Evolutionary conservation across 2,329 filamentous ascomycete genomes (phyloP).

Genomic region (Cladosporium cucumerinum): DNA sequence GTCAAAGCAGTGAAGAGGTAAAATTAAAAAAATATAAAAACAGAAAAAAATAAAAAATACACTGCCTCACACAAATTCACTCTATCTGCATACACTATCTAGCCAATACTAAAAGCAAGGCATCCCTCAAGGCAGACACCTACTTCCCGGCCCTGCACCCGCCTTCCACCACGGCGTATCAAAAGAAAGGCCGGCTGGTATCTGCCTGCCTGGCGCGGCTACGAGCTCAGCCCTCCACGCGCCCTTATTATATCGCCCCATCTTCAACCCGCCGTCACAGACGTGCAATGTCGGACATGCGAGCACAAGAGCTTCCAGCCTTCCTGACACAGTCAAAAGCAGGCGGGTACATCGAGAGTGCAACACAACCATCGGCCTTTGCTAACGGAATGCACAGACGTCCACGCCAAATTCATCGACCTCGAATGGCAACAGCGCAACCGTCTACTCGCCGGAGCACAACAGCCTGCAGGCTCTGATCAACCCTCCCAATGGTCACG

Average conservation of each 20-base stretch:
- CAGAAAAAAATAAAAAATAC: too few relatives aligned
- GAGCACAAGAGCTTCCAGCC: constrained; percentile 41
- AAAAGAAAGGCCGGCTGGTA: constrained; percentile 2
- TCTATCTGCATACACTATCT: not conserved
- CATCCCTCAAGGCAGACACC: not conserved
- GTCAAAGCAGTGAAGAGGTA: not conserved
- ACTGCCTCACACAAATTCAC: not conserved
- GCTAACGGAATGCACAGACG: constrained; percentile 42
- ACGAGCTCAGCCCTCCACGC: not conserved
- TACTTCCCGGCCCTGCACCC: too few relatives aligned
- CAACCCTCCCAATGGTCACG: constrained; percentile 58
- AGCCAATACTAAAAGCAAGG: not conserved
- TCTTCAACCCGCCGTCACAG: constrained; percentile 19
- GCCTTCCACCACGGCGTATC: constrained; percentile 6
- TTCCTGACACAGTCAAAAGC: constrained; percentile 51
- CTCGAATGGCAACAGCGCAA: constrained; percentile 59
- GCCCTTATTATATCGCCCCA: not conserved
- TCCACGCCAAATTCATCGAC: constrained; percentile 58
- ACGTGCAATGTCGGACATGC: constrained; percentile 18
- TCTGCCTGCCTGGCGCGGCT: constrained; percentile 9
- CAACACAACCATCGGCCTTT: too few relatives aligned
- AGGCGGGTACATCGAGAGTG: constrained; percentile 40
- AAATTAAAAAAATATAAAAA: too few relatives aligned
- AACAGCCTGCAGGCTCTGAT: constrained; percentile 32
- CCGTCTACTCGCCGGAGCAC: constrained; percentile 48